A percentile compares a stretch with the other conserved stretches of the same genome.
Evolutionary conservation across 179 eudicot genomes (phyloP).

Genomic region (Monotropa hypopitys): DNA sequence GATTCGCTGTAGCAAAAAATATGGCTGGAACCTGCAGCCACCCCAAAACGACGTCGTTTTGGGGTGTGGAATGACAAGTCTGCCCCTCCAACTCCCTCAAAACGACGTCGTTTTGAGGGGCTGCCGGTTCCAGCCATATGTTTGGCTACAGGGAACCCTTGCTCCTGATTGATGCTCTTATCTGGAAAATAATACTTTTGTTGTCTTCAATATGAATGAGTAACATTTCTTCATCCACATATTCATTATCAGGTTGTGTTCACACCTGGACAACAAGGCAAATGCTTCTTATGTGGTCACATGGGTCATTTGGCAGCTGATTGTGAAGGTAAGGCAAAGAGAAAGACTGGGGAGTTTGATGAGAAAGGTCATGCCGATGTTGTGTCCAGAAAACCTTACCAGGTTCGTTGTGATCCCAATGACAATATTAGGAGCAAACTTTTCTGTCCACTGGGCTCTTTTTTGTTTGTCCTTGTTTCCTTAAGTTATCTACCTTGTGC

Average conservation of each 20-base stretch:
- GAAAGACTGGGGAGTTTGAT: constrained; percentile 88
- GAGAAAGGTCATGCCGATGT: constrained; percentile 58
- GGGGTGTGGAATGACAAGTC: too few species aligned
- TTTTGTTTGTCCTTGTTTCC: background rate
- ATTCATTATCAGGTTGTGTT: constrained; percentile 46
- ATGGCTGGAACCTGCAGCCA: too few species aligned
- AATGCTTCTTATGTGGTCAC: constrained; percentile 90
- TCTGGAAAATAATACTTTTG: background rate
- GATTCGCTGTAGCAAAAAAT: too few species aligned
- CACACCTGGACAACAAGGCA: constrained; percentile 81
- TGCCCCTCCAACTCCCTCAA: too few species aligned
- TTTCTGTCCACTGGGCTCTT: background rate
- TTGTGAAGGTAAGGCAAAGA: constrained; percentile 17
- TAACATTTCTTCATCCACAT: background rate
- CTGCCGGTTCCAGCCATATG: too few species aligned
- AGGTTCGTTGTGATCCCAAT: background rate
- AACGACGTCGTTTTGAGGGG: too few species aligned
- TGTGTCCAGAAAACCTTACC: constrained; percentile 48
- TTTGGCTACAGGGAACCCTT: too few species aligned
- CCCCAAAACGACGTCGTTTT: too few species aligned
- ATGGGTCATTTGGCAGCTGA: constrained; percentile 84
- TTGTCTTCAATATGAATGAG: background rate
- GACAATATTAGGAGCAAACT: background rate
- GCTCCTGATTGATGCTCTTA: background rate
- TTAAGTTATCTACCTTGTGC: constrained; percentile 39